Evolutionary conservation across 129 eudicot genomes (phyloP), one percentile per base, ranked within the genome.

Genomic region (Centrapalus pauciflorus): DNA sequence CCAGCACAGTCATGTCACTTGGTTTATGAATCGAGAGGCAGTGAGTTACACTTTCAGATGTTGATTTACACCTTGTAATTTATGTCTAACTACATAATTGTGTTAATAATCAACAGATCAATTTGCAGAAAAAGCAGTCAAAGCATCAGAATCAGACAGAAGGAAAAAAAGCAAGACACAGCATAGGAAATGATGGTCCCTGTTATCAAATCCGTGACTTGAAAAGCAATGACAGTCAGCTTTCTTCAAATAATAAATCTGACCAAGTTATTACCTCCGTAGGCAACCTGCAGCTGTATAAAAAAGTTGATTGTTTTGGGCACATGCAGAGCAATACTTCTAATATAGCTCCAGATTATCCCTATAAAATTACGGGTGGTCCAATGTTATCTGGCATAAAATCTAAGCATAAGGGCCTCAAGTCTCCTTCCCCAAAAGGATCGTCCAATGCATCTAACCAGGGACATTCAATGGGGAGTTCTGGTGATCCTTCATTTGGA

Each of bases 391-490:
- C 83, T 27, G 68, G 78, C 49, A 56, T 84, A 17, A 85, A 76
- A 64, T 71, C 84, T 34, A 83, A 79, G 57, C 76, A 73, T 41
- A 74, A 30, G 32, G 70, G 68, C 32, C 67, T 65, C 34, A 62
- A 69, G 14, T 67, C 89, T 49, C 41, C 63, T 69, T 83, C 84
- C 37, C 76, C 76, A 10, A 79, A 74, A 71, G 87, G 72, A 16
- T 81, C 84, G 5, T 80, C 88, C 67, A 65, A 67, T 70, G 81
- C 80, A 75, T 82, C 95, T 55, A 86, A 65, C 61, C 77, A 66
- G 58, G 41, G 72, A 46, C 73, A 56, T 55, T 56, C 80, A 21
- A 40, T 70, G 62, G 76, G 74, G 70, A 68, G 73, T 62, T 57
- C 69, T 35, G 81, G 78, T 61, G 77, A 61, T 61, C 76, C 66